These are phyloP conservation scores for Annulohypoxylon bovei DNA, from an alignment of 495 filamentous ascomycete species.

Conservation along the genomic window DNA sequence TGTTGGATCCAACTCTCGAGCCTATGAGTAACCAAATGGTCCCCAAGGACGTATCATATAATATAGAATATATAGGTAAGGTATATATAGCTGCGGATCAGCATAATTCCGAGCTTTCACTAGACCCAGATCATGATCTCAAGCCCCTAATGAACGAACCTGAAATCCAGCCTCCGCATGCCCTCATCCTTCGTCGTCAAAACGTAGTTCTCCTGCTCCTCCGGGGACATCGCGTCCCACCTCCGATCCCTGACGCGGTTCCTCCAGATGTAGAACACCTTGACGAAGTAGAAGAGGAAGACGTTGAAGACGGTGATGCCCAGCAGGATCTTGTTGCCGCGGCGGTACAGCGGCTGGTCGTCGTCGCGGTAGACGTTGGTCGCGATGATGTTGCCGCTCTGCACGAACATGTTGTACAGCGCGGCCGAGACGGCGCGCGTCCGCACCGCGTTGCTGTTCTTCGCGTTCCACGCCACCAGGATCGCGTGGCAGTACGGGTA, in stretches of 20 bases:
- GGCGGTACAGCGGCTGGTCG: constrained; percentile 62
- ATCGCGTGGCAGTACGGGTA: constrained; percentile 72
- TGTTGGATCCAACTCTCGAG: background rate
- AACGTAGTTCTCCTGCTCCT: constrained; percentile 50
- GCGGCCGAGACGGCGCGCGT: constrained; percentile 68
- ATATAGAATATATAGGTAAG: background rate
- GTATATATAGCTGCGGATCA: background rate
- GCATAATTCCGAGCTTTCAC: background rate
- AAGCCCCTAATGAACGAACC: constrained; percentile 25
- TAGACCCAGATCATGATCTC: background rate
- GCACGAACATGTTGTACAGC: constrained; percentile 60
- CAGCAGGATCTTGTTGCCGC: constrained; percentile 62
- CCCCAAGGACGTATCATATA: background rate
- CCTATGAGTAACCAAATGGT: background rate
- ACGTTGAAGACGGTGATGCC: constrained; percentile 56
- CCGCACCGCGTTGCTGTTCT: constrained; percentile 69
- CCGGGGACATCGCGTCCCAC: constrained; percentile 52
- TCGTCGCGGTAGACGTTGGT: constrained; percentile 66
- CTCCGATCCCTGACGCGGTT: constrained; percentile 47
- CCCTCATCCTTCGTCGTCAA: constrained; percentile 37
- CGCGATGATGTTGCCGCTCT: constrained; percentile 60
- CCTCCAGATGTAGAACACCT: constrained; percentile 53
- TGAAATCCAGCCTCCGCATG: constrained; percentile 38
- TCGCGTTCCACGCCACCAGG: constrained; percentile 67
- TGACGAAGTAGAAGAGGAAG: constrained; percentile 47